Evolutionary conservation across 768 basidiomycete genomes (phyloP).

Genomic region (Mycena indigotica): DNA sequence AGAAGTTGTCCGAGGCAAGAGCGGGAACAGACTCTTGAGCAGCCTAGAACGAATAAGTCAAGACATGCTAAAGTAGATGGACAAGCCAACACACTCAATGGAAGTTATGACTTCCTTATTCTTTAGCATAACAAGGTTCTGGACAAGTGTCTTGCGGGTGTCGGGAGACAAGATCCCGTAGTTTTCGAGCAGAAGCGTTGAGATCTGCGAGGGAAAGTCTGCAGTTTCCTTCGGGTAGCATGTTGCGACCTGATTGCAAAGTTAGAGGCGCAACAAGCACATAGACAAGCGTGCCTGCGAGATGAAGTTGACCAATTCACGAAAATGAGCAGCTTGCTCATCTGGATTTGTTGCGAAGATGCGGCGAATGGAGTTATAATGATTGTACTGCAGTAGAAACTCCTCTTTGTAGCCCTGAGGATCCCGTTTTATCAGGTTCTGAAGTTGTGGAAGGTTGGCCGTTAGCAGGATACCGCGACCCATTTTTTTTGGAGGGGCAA

Average conservation of each 20-base stretch:
- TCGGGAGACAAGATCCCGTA: slow-evolving; percentile 78
- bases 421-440: slow-evolving; percentile 96
- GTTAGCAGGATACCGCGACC: slow-evolving; percentile 78
- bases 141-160: slow-evolving; percentile 80
- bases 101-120: slow-evolving; percentile 93
- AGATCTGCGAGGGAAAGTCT: slow-evolving; percentile 81
- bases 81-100: slow-evolving; percentile 71
- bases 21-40: slow-evolving; percentile 87
- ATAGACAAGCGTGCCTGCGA: slow-evolving; percentile 59
- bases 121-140: slow-evolving; percentile 89
- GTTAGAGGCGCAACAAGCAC: background rate
- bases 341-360: slow-evolving; percentile 82
- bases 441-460: slow-evolving; percentile 90
- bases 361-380: slow-evolving; percentile 85
- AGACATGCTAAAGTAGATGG: background rate
- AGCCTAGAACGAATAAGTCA: slow-evolving; percentile 53
- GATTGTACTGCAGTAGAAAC: slow-evolving; percentile 95
- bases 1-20: slow-evolving; percentile 92
- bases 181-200: slow-evolving; percentile 74
- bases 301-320: slow-evolving; percentile 89
- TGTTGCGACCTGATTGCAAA: slow-evolving; percentile 66
- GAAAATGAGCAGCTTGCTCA: slow-evolving; percentile 83
- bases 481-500: slow-evolving; percentile 32
- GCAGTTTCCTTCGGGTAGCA: slow-evolving; percentile 93
- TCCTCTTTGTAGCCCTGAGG: slow-evolving; percentile 90